A percentile compares a stretch with the other conserved stretches of the same genome.
phyloP scores from a whole-genome alignment of 2,329 filamentous ascomycete species.

The Sarocladium kiliense region DNA sequence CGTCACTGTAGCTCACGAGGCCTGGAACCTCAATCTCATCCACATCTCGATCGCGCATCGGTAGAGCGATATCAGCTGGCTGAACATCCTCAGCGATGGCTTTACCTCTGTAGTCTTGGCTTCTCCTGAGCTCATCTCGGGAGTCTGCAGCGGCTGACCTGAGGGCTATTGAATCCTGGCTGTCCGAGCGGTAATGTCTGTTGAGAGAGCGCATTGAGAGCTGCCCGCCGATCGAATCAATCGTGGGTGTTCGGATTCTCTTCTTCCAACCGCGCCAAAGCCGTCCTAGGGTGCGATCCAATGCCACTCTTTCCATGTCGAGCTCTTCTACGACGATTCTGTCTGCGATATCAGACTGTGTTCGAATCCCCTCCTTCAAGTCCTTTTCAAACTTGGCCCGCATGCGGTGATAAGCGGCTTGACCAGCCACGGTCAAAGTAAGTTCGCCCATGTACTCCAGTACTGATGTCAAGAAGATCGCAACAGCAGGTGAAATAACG shows the following conservation, averaged over 20 bases:
- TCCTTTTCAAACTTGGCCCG: conserved; percentile 54
- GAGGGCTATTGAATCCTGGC: conserved; percentile 30
- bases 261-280: conserved; percentile 97
- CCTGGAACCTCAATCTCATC: conserved; percentile 78
- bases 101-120: conserved; percentile 15
- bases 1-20: conserved; percentile 56
- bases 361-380: conserved; percentile 45
- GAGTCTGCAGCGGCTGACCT: conserved; percentile 13
- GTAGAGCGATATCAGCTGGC: conserved; percentile 56
- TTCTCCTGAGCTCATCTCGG: conserved; percentile 10
- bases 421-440: conserved; percentile 78
- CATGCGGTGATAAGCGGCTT: conserved; percentile 71
- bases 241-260: conserved; percentile 57
- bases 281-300: conserved; percentile 82
- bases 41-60: conserved; percentile 61
- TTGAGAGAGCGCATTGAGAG: background rate
- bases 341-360: conserved; percentile 48
- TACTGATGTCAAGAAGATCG: conserved; percentile 93
- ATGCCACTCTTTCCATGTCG: conserved; percentile 88
- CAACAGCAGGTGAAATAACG: conserved; percentile 80
- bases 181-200: conserved; percentile 26
- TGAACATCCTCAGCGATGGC: conserved; percentile 22
- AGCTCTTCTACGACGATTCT: conserved; percentile 79
- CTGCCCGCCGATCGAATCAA: conserved; percentile 34
- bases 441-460: conserved; percentile 93